phyloP scores from a whole-genome alignment of 1,284 basidiomycete species.

The Phellopilus nigrolimitatus region DNA sequence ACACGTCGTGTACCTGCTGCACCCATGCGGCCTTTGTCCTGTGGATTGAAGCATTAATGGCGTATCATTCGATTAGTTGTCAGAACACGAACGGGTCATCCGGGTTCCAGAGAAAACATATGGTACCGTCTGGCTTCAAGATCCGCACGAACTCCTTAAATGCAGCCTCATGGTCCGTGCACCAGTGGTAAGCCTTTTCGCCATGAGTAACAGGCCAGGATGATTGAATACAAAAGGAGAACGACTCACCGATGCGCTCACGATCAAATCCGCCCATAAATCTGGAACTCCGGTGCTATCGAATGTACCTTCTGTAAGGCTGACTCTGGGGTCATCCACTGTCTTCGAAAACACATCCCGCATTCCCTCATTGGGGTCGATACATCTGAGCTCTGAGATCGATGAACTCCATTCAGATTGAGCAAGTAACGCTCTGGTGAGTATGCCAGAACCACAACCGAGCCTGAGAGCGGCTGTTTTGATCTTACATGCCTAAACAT shows the following conservation, averaged over 20 bases:
- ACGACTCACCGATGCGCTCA: conserved; percentile 61
- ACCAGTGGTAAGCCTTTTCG: conserved; percentile 75
- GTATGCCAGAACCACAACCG: conserved; percentile 73
- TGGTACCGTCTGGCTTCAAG: conserved; percentile 58
- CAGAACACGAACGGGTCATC: background rate
- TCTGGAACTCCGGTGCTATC: conserved; percentile 50
- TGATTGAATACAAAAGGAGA: background rate
- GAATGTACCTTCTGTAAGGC: conserved; percentile 58
- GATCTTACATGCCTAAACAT: background rate
- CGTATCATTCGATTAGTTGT: background rate
- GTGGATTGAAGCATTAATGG: background rate
- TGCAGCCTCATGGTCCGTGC: conserved; percentile 63
- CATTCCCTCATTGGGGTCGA: conserved; percentile 76
- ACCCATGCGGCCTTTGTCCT: no score
- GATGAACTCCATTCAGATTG: conserved; percentile 48
- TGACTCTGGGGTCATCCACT: conserved; percentile 46
- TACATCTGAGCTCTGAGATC: conserved; percentile 50
- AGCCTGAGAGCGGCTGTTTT: conserved; percentile 37
- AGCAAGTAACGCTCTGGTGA: conserved; percentile 67
- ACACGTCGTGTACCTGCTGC: no score
- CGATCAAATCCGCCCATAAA: conserved; percentile 69
- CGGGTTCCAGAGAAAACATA: conserved; percentile 66
- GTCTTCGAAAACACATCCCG: conserved; percentile 53
- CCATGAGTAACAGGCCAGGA: conserved; percentile 7
- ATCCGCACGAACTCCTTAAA: conserved; percentile 63